A percentile compares a stretch with the other conserved stretches of the same genome.
phyloP scores from a whole-genome alignment of 768 basidiomycete species.

The Psilocybe azurescens region DNA sequence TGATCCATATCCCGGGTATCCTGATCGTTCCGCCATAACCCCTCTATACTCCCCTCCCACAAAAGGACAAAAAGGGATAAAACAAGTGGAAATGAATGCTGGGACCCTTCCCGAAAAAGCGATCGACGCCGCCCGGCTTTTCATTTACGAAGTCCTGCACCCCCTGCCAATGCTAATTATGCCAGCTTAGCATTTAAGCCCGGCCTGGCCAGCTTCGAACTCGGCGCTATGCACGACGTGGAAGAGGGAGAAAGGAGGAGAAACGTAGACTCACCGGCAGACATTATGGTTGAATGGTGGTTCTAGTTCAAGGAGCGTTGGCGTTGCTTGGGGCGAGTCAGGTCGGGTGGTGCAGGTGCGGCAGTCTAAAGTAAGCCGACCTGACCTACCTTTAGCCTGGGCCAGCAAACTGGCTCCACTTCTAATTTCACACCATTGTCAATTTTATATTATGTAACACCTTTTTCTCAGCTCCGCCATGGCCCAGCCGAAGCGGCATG shows the following conservation, averaged over 20 bases:
- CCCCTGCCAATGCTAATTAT: not conserved
- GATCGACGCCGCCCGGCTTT: not conserved
- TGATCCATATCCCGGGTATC: not conserved
- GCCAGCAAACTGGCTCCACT: no score
- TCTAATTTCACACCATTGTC: no score
- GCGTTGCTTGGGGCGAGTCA: not conserved
- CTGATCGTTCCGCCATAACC: not conserved
- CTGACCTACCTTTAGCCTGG: no score
- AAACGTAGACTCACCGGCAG: not conserved
- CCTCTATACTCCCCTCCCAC: not conserved
- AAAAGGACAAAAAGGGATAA: not conserved
- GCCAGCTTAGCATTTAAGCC: not conserved
- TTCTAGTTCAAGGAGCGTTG: not conserved
- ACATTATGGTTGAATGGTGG: not conserved
- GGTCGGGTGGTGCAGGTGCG: not conserved
- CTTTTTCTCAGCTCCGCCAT: no score
- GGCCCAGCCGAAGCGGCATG: no score
- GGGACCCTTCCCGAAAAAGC: not conserved
- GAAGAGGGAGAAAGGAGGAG: not conserved
- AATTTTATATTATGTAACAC: no score
- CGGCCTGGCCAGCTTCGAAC: not conserved
- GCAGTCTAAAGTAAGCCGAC: not conserved
- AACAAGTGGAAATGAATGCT: not conserved
- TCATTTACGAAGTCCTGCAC: not conserved
- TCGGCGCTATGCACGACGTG: not conserved